A percentile compares a stretch with the other conserved stretches of the same genome.
Conservation (phyloP, 2,329 filamentous ascomycete species). For the Ophiostoma montium region DNA sequence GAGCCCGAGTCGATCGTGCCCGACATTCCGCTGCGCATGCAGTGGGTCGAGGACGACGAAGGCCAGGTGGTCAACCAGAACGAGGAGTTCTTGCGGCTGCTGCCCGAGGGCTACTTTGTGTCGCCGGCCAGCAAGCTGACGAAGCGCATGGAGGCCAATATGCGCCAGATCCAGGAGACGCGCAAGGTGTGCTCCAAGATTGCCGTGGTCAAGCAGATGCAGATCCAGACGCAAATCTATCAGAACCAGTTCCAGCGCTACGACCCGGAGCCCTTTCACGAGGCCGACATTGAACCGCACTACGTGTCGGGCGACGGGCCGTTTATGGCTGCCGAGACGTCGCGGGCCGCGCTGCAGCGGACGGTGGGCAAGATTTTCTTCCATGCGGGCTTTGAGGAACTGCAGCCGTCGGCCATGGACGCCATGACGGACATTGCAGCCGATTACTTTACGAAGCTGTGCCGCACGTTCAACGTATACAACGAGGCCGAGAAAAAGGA, state of each 20-base stretch:
- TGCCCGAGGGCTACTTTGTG: constrained; percentile 61
- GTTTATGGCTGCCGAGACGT: constrained; percentile 71
- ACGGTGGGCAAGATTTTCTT: constrained; percentile 93
- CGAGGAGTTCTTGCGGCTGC: constrained; percentile 68
- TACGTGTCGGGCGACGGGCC: constrained; percentile 81
- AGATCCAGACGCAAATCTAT: constrained; percentile 94
- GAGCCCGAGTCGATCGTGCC: constrained; percentile 75
- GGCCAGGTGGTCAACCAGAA: constrained; percentile 79
- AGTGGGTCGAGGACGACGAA: constrained; percentile 82
- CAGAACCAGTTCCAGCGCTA: constrained; percentile 98
- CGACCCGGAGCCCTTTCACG: constrained; percentile 75
- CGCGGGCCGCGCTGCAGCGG: constrained; percentile 71
- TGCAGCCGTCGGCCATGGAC: constrained; percentile 87
- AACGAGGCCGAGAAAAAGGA: constrained; percentile 68
- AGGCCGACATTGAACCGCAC: constrained; percentile 76
- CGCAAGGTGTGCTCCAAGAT: constrained; percentile 94
- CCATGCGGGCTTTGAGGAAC: constrained; percentile 90
- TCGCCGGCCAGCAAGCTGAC: constrained; percentile 61
- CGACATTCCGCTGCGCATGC: constrained; percentile 61
- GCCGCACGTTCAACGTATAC: constrained; percentile 67
- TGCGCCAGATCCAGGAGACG: constrained; percentile 92
- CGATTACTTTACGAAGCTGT: constrained; percentile 79
- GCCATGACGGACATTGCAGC: constrained; percentile 77
- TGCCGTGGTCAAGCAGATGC: constrained; percentile 98
- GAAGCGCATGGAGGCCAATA: constrained; percentile 76